phyloP scores from a whole-genome alignment of 257 asterid genomes.

The Fraxinus pennsylvanica region DNA sequence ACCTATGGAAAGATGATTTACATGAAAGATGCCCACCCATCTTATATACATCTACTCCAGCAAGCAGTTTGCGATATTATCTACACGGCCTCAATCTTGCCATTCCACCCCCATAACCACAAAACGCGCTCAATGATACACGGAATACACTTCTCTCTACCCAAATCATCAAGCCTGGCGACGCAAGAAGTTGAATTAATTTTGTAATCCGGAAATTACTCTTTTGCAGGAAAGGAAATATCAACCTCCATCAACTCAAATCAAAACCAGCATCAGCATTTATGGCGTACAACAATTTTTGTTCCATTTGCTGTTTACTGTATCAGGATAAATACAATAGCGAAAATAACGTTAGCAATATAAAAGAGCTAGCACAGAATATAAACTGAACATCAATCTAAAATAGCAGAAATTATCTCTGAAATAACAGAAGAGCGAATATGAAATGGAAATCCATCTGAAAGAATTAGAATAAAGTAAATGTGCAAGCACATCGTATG shows the following conservation, averaged over 20 bases:
- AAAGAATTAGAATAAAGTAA: background rate
- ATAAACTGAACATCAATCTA: background rate
- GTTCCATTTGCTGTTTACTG: slow-evolving; percentile 96
- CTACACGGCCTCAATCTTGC: slow-evolving; percentile 28
- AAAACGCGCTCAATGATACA: slow-evolving; percentile 2
- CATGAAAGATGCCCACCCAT: slow-evolving; percentile 24
- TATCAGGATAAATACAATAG: slow-evolving; percentile 18
- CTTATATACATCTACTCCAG: slow-evolving; percentile 32
- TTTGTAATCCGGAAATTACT: slow-evolving; percentile 3
- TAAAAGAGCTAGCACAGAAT: background rate
- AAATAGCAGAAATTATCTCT: background rate
- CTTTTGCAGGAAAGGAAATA: slow-evolving; percentile 11
- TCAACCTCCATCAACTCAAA: slow-evolving; percentile 57
- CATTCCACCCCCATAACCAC: slow-evolving; percentile 1
- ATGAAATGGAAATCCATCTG: background rate
- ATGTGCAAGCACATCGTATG: background rate
- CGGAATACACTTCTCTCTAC: background rate
- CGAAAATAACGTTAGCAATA: slow-evolving; percentile 1
- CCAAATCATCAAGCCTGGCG: background rate
- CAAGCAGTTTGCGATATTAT: slow-evolving; percentile 20
- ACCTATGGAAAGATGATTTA: slow-evolving; percentile 29
- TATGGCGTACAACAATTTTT: slow-evolving; percentile 80
- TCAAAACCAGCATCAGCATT: slow-evolving; percentile 94
- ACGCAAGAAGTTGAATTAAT: background rate
- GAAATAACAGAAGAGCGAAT: background rate